phyloP scores from a whole-genome alignment of 495 filamentous ascomycete genomes.

The Darksidea phi region DNA sequence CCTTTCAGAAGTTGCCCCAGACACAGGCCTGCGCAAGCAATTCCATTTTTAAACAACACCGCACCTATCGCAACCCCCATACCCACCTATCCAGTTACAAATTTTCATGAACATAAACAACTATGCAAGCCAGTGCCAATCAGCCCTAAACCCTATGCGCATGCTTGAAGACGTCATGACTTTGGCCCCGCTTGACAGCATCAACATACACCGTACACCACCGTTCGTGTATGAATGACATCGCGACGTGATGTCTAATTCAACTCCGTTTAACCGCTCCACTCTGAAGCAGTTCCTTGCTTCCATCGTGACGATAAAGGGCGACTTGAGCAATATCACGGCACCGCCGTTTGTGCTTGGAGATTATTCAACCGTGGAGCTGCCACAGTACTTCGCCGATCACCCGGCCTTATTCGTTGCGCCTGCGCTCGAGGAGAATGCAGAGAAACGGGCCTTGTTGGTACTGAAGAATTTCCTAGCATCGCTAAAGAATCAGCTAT shows the following conservation, averaged over 20 bases:
- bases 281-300: slow-evolving; percentile 20
- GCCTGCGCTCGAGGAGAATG: slow-evolving; percentile 24
- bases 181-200: too few relatives aligned
- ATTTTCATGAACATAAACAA: too few relatives aligned
- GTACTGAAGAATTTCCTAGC: slow-evolving; percentile 40
- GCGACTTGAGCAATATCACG: slow-evolving; percentile 37
- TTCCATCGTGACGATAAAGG: slow-evolving; percentile 18
- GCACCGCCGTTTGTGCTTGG: slow-evolving; percentile 40
- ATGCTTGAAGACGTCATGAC: too few relatives aligned
- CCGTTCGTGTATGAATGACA: too few relatives aligned
- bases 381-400: slow-evolving; percentile 39
- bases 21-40: too few relatives aligned
- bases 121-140: too few relatives aligned
- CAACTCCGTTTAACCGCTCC: slow-evolving; percentile 15
- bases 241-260: slow-evolving; percentile 8
- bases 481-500: slow-evolving; percentile 36
- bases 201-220: too few relatives aligned
- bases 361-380: slow-evolving; percentile 34
- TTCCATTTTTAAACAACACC: too few relatives aligned
- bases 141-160: too few relatives aligned
- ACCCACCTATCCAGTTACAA: too few relatives aligned
- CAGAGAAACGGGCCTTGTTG: slow-evolving; percentile 32
- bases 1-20: too few relatives aligned
- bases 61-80: too few relatives aligned
- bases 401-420: slow-evolving; percentile 38